These are phyloP conservation scores for Plasmodium adleri DNA, from an alignment of 169 alveolate genomes.

Conservation along the genomic window DNA sequence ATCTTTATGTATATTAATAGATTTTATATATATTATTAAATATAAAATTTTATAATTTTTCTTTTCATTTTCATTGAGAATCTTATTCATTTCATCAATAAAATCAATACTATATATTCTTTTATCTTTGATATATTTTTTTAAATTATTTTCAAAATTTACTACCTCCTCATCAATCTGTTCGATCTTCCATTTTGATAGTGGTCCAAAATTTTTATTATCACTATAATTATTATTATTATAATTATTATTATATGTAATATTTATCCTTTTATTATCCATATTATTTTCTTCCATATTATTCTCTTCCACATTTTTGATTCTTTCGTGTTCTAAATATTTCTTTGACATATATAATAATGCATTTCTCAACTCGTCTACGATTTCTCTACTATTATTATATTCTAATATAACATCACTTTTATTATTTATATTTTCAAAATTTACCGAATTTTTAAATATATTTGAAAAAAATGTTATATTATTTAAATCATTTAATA, in stretches of 20 bases:
- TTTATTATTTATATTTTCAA: constrained; percentile 2
- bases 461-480: constrained; percentile 40
- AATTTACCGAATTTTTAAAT: constrained; percentile 18
- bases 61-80: constrained; percentile 34
- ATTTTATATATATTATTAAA: constrained; percentile 62
- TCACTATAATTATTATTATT: too few relatives aligned
- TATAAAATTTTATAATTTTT: constrained; percentile 49
- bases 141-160: constrained; percentile 12
- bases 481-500: constrained; percentile 19
- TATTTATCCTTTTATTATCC: too few relatives aligned
- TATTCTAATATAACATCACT: constrained; percentile 13
- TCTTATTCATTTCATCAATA: constrained; percentile 33
- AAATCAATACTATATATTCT: constrained; percentile 23
- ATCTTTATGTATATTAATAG: constrained; percentile 64
- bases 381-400: constrained; percentile 24
- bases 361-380: constrained; percentile 21
- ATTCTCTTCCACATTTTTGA: neutral
- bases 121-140: constrained; percentile 34
- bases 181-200: neutral
- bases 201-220: too few relatives aligned
- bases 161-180: constrained; percentile 7
- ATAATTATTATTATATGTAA: too few relatives aligned
- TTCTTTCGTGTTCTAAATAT: neutral
- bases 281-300: too few relatives aligned
- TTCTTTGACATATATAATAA: constrained; percentile 18